These are phyloP conservation scores for Exophiala sideris DNA, from an alignment of 2,329 filamentous ascomycete species.

Conservation along the genomic window DNA sequence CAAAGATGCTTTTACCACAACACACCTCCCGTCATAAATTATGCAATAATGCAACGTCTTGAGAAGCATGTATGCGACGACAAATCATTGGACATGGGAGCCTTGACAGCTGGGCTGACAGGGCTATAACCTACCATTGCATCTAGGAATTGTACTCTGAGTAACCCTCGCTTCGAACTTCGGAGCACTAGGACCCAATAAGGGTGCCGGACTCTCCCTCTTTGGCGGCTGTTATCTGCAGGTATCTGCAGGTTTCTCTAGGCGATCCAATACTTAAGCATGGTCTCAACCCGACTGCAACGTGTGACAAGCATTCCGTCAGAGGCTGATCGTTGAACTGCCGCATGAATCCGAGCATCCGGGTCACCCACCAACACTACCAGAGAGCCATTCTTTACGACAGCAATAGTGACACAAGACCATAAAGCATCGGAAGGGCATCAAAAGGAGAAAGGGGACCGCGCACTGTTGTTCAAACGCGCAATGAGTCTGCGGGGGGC, in stretches of 20 bases:
- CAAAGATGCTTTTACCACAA: too few species aligned
- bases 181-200: constrained; percentile 1
- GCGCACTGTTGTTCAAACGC: neutral
- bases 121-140: constrained; percentile 4
- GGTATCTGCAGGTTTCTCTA: neutral
- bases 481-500: neutral
- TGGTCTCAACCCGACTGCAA: constrained; percentile 9
- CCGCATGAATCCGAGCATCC: constrained; percentile 15
- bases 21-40: too few species aligned
- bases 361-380: constrained; percentile 2
- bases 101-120: neutral
- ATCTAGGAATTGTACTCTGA: constrained; percentile 11
- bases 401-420: neutral
- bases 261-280: neutral
- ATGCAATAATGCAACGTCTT: too few species aligned
- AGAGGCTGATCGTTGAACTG: constrained; percentile 16
- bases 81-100: neutral
- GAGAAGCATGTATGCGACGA: too few species aligned
- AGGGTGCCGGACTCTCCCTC: neutral
- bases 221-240: constrained; percentile 1
- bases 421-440: neutral
- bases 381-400: neutral
- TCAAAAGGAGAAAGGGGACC: too few species aligned
- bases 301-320: constrained; percentile 15
- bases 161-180: constrained; percentile 16